A percentile compares a stretch with the other conserved stretches of the same genome.
Conservation (phyloP, 257 asterid genomes). For the Linderniella brevidens region DNA sequence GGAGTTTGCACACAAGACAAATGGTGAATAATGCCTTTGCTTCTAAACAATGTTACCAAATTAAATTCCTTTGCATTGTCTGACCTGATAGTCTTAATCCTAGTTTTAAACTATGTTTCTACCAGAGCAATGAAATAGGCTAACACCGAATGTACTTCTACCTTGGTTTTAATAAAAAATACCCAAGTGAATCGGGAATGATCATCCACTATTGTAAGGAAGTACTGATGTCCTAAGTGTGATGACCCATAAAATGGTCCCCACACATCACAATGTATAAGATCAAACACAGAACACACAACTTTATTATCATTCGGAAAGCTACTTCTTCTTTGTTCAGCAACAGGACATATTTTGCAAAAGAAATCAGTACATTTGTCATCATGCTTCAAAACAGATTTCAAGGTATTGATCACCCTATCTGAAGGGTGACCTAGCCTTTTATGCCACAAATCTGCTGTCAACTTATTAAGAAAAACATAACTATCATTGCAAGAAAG, state of each 20-base stretch:
- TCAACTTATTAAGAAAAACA: no score
- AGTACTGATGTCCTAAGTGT: background rate
- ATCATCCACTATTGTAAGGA: background rate
- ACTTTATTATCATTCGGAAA: background rate
- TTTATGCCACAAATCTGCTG: background rate
- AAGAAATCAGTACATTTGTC: no score
- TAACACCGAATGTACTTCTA: background rate
- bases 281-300: background rate
- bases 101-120: background rate
- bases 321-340: background rate
- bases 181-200: background rate
- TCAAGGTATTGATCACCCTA: background rate
- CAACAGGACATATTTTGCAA: background rate
- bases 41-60: background rate
- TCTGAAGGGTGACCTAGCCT: background rate
- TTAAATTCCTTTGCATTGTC: background rate
- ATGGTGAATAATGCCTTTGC: background rate
- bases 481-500: no score
- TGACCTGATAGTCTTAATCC: background rate
- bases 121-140: background rate
- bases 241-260: background rate
- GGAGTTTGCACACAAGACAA: background rate
- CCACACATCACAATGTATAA: background rate
- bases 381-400: background rate
- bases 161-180: background rate